A percentile compares a stretch with the other conserved stretches of the same genome.
These are phyloP conservation scores for Phoma herbarum DNA, from an alignment of 2,329 filamentous ascomycete genomes.

Conservation along the genomic window DNA sequence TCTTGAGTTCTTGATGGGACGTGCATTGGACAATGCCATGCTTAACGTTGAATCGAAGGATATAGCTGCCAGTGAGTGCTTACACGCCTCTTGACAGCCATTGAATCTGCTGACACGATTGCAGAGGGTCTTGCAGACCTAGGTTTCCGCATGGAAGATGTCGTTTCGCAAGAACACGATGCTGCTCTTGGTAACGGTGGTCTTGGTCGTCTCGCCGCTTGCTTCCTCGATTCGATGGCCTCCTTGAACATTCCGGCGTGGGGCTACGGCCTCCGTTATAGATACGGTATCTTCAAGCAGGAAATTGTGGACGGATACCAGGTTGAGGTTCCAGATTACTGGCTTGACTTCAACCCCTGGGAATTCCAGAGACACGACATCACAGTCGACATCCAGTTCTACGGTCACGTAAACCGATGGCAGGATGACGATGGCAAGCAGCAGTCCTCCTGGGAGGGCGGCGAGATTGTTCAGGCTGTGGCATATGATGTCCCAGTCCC, in stretches of 20 bases:
- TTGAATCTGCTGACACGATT: conserved; percentile 24
- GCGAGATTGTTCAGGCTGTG: conserved; percentile 89
- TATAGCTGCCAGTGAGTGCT: conserved; percentile 73
- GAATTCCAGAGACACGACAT: conserved; percentile 97
- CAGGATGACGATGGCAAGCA: conserved; percentile 78
- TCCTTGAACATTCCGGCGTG: conserved; percentile 95
- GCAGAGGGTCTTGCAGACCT: conserved; percentile 85
- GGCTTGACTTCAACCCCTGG: conserved; percentile 99
- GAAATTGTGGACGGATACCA: conserved; percentile 98
- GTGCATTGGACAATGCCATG: conserved; percentile 98
- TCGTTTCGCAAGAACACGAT: conserved; percentile 94
- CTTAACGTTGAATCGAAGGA: conserved; percentile 92
- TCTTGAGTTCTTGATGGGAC: conserved; percentile 96
- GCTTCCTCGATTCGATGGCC: conserved; percentile 95
- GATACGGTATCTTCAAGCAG: conserved; percentile 97
- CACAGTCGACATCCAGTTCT: conserved; percentile 96
- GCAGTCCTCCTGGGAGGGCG: conserved; percentile 83
- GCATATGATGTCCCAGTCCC: conserved; percentile 94
- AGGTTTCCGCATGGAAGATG: conserved; percentile 95
- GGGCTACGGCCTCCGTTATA: conserved; percentile 95
- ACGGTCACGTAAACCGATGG: conserved; percentile 79
- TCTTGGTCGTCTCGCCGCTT: conserved; percentile 91
- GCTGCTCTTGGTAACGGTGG: conserved; percentile 96
- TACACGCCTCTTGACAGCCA: not conserved
- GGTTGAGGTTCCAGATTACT: conserved; percentile 97